These are phyloP conservation scores for Polygonum maritimum DNA, from an alignment of 148 eudicot species.

Conservation along the genomic window DNA sequence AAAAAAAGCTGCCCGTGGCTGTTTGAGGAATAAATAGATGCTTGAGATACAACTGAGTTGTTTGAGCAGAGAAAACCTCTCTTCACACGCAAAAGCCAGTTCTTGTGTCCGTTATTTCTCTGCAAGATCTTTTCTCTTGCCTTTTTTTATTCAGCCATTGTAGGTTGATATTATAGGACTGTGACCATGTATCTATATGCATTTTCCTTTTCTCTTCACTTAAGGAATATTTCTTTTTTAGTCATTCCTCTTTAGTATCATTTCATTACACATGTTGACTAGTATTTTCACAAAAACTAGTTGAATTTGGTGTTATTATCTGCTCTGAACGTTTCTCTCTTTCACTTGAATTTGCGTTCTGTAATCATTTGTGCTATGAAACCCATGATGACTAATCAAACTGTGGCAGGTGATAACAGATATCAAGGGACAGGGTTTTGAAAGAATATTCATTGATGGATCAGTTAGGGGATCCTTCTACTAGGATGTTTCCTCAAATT, in stretches of 20 bases:
- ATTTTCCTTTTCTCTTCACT: constrained; percentile 1
- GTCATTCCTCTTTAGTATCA: background rate
- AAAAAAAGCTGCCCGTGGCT: background rate
- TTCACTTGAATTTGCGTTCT: constrained; percentile 15
- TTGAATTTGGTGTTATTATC: background rate
- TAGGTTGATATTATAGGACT: background rate
- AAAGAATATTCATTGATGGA: constrained; percentile 48
- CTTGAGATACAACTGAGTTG: background rate
- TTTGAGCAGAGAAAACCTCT: background rate
- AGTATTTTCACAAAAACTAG: background rate
- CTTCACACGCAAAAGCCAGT: background rate
- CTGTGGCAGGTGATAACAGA: constrained; percentile 98
- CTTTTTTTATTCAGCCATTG: background rate
- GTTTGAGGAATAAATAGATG: background rate
- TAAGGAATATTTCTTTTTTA: background rate
- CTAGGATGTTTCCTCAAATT: constrained; percentile 44
- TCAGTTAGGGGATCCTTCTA: constrained; percentile 22
- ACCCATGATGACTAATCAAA: constrained; percentile 58
- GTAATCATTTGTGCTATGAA: constrained; percentile 12
- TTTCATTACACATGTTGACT: background rate
- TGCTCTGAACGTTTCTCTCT: background rate
- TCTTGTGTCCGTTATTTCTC: background rate
- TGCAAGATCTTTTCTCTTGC: background rate
- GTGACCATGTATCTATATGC: background rate
- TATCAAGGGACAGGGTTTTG: constrained; percentile 49